phyloP scores from a whole-genome alignment of 1,284 basidiomycete genomes.

The Gymnopus androsaceus region DNA sequence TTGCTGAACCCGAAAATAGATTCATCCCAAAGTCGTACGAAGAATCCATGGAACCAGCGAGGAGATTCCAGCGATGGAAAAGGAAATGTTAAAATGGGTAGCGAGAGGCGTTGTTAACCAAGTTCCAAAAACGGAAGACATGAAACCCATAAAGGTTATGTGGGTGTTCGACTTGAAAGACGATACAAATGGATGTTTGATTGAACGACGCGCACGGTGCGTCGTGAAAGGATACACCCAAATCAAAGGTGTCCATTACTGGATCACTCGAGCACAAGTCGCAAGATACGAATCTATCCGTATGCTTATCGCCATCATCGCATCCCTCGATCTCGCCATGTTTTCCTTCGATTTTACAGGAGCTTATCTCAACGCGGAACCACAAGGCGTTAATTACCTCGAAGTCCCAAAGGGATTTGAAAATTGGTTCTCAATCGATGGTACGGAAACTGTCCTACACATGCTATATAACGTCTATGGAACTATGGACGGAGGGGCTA shows the following conservation, averaged over 20 bases:
- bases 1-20: no score
- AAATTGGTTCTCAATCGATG: background rate
- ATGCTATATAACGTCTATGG: constrained; percentile 12
- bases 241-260: background rate
- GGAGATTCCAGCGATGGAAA: no score
- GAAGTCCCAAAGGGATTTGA: constrained; percentile 4
- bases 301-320: background rate
- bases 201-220: background rate
- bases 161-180: background rate
- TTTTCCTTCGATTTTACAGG: constrained; percentile 7
- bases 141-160: no score
- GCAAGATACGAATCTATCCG: constrained; percentile 7
- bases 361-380: constrained; percentile 9
- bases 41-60: no score
- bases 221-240: constrained; percentile 1
- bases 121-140: no score
- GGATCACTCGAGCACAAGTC: background rate
- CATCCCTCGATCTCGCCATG: background rate
- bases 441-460: background rate
- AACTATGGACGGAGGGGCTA: constrained; percentile 8
- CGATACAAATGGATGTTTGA: background rate
- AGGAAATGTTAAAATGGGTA: no score
- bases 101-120: no score
- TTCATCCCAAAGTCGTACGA: no score
- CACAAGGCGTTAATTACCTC: constrained; percentile 7